Evolutionary conservation across 1,139 yeast species (phyloP), one percentile per base, ranked within the genome.

Genomic region (Protomyces macrosporus): DNA sequence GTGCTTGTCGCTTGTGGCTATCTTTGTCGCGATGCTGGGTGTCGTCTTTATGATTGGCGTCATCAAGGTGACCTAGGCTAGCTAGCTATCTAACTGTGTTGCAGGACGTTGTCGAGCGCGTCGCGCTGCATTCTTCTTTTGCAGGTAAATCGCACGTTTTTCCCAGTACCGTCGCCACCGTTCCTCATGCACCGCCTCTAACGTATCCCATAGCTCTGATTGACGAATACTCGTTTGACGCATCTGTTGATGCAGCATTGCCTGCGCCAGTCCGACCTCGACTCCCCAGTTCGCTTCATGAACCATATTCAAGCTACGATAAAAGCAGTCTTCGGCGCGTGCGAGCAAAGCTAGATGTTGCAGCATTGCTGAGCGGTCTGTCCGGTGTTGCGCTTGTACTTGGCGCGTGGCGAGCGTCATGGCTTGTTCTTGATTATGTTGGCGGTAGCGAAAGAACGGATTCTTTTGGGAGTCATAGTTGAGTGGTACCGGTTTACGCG

Each of bases 271-370:
- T 10, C 37, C 42, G n/a, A 52, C 30, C 30, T 63, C 65, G 10
- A 48, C 51, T 6, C 32, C 53, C 53, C 55, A 63, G 6, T 63
- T 63, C 5, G 14, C 14, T 12, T 57, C 51, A 4, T 6, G 7
- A 14, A 30, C 23, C n/a, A 63, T 7, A 1, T 57, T 56, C 14
- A 63, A 35, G 3, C 54, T 14, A 5, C n/a, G 34, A 35, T 52
- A 48, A 35, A 63, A 63, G 14, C 51, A 36, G 16, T 63, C 60
- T 45, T 63, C 65, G 6, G 61, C 57, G 35, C 45, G 12, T 37
- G 63, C 63, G 23, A 48, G 55, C 30, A 52, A 33, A 9, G 42
- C 45, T 6, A 9, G 36, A 32, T 54, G 52, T 16, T 55, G 39
- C 50, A 63, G 65, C 4, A 14, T 35, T 3, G 5, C 54, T 33